Conservation (phyloP, 148 eudicot species). For the Rhododendron ovatum region DNA sequence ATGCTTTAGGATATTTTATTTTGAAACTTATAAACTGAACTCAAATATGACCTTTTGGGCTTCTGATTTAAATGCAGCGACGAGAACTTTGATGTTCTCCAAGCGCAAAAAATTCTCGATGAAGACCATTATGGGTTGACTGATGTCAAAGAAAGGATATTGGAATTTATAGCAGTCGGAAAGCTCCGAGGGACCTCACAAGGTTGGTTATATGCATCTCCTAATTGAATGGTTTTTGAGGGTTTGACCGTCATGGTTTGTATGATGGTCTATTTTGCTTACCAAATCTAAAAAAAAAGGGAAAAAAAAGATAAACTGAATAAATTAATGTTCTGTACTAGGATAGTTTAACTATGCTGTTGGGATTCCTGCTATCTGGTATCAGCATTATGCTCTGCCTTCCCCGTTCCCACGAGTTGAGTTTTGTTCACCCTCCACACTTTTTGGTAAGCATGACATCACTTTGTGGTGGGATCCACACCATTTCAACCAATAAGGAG, state of each 20-base stretch:
- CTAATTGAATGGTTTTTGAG: background rate
- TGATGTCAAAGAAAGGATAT: constrained; percentile 94
- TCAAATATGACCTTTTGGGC: background rate
- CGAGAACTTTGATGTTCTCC: constrained; percentile 89
- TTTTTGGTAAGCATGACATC: too few relatives aligned
- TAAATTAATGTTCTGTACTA: background rate
- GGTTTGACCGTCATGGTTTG: background rate
- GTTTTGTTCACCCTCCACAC: too few relatives aligned
- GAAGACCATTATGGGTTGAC: constrained; percentile 98
- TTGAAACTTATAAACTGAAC: background rate
- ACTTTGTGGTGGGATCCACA: too few relatives aligned
- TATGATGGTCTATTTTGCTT: background rate
- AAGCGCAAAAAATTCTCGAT: constrained; percentile 81
- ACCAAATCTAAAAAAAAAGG: background rate
- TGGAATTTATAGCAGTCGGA: constrained; percentile 97
- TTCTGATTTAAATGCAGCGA: constrained; percentile 52
- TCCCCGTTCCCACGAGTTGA: background rate
- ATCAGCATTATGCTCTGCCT: background rate
- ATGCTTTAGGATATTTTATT: background rate
- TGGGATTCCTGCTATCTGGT: background rate
- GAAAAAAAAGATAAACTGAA: background rate
- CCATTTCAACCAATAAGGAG: too few relatives aligned
- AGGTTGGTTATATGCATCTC: constrained; percentile 39
- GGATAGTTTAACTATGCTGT: background rate
- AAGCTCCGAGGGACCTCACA: constrained; percentile 93